Percentiles rank a stretch among this genome's conserved stretches.
phyloP scores from a whole-genome alignment of 1,284 basidiomycete genomes.

The Anthracocystis walkeri region DNA sequence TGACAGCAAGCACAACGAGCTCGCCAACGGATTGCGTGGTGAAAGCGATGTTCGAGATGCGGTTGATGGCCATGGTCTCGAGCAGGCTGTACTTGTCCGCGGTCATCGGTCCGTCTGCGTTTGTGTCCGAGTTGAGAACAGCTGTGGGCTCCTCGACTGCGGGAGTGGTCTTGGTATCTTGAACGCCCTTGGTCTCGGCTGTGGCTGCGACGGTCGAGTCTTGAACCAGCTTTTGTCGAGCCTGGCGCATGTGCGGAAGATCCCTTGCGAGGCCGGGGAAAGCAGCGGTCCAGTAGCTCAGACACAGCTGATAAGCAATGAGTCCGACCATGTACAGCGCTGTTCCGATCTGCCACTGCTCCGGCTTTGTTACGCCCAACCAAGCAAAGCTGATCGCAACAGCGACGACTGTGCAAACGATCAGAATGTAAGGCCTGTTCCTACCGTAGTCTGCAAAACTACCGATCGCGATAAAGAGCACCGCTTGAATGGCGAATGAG shows the following conservation, averaged over 20 bases:
- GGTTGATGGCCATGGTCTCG: constrained; percentile 84
- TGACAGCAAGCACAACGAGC: constrained; percentile 78
- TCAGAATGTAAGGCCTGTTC: constrained; percentile 48
- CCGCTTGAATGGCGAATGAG: constrained; percentile 62
- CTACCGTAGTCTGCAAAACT: constrained; percentile 72
- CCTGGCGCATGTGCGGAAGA: constrained; percentile 77
- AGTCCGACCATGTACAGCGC: constrained; percentile 84
- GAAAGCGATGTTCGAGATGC: constrained; percentile 85
- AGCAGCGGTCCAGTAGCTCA: constrained; percentile 84
- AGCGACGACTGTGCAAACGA: constrained; percentile 41
- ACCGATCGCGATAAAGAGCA: constrained; percentile 81
- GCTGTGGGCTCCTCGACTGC: background rate
- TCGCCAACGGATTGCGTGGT: constrained; percentile 81
- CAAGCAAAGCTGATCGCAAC: constrained; percentile 46
- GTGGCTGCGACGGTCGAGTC: constrained; percentile 6
- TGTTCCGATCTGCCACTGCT: constrained; percentile 81
- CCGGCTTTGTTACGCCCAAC: constrained; percentile 72
- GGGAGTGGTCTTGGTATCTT: constrained; percentile 27
- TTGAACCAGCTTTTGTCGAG: constrained; percentile 75
- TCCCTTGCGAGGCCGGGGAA: constrained; percentile 86
- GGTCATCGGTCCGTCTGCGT: constrained; percentile 42
- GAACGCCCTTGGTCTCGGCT: constrained; percentile 3
- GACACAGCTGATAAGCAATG: constrained; percentile 81
- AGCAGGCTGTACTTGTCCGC: constrained; percentile 78
- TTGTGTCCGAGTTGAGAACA: background rate